Evolutionary conservation across 768 basidiomycete genomes (phyloP).

Genomic region (Pleurotus tuber-regium): DNA sequence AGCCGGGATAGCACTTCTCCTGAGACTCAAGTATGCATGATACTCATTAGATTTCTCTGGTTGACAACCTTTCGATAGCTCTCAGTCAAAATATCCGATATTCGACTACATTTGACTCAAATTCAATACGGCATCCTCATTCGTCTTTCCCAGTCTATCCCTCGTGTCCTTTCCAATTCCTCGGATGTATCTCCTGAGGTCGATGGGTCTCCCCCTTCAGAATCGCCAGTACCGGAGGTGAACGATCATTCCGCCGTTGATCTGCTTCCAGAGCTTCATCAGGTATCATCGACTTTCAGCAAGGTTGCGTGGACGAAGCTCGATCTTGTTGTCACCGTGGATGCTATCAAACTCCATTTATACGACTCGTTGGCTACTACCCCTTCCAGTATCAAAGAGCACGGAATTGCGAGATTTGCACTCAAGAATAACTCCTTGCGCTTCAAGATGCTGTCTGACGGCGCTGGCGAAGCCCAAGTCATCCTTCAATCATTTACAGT

Average conservation of each 20-base stretch:
- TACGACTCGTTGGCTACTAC: slow-evolving; percentile 68
- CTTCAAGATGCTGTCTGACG: slow-evolving; percentile 78
- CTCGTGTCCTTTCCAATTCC: slow-evolving; percentile 53
- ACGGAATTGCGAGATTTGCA: slow-evolving; percentile 84
- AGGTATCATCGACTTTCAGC: slow-evolving; percentile 21
- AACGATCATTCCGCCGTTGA: slow-evolving; percentile 24
- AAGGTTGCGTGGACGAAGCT: slow-evolving; percentile 57
- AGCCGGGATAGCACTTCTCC: slow-evolving; percentile 52
- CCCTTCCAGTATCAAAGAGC: slow-evolving; percentile 59
- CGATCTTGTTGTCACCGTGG: slow-evolving; percentile 71
- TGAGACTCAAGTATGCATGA: slow-evolving; percentile 64
- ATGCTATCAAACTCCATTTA: slow-evolving; percentile 78
- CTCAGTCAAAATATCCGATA: slow-evolving; percentile 72
- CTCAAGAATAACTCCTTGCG: slow-evolving; percentile 77
- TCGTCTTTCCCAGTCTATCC: slow-evolving; percentile 63
- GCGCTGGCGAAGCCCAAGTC: slow-evolving; percentile 84
- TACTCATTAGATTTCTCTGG: too few species aligned
- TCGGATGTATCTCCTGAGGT: slow-evolving; percentile 29
- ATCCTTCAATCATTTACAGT: slow-evolving; percentile 90
- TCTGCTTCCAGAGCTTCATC: slow-evolving; percentile 61
- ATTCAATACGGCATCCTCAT: slow-evolving; percentile 76
- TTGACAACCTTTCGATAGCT: slow-evolving; percentile 43
- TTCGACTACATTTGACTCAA: slow-evolving; percentile 82
- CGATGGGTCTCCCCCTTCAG: slow-evolving; percentile 16
- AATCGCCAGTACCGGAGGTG: slow-evolving; percentile 9